Evolutionary conservation across 106 monocot species (phyloP).

Genomic region (Dendrobium nobile): DNA sequence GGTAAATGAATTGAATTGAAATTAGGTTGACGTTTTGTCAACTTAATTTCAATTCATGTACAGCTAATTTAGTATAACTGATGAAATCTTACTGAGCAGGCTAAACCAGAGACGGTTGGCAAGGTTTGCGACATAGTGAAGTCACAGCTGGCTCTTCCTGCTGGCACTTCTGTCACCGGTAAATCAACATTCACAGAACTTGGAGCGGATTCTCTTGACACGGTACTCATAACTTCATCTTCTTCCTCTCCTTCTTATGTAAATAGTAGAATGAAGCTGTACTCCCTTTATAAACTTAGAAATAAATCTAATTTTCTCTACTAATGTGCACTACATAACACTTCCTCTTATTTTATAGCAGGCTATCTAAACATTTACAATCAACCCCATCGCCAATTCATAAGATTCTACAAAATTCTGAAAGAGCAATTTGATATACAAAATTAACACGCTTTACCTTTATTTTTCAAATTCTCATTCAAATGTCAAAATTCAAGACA

Average conservation of each 20-base stretch:
- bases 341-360: too few species aligned
- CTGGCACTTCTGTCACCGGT: constrained; percentile 24
- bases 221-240: constrained; percentile 8
- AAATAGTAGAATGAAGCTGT: background rate
- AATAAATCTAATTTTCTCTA: too few species aligned
- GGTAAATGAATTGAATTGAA: background rate
- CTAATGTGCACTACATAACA: too few species aligned
- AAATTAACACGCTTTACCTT: too few species aligned
- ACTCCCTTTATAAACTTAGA: too few species aligned
- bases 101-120: constrained; percentile 56
- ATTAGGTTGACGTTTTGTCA: background rate
- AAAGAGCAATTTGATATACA: too few species aligned
- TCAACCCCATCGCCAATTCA: too few species aligned
- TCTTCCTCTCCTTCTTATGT: background rate
- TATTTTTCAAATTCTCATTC: too few species aligned
- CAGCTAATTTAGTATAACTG: background rate
- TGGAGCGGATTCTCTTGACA: constrained; percentile 64
- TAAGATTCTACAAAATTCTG: too few species aligned
- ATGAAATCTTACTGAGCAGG: constrained; percentile 20
- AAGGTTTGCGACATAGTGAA: constrained; percentile 63
- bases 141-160: constrained; percentile 54
- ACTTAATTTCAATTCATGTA: background rate
- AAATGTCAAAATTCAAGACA: too few species aligned
- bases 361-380: too few species aligned
- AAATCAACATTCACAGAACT: constrained; percentile 45